Evolutionary conservation across 768 basidiomycete species (phyloP).

Genomic region (Amyloporia xantha): DNA sequence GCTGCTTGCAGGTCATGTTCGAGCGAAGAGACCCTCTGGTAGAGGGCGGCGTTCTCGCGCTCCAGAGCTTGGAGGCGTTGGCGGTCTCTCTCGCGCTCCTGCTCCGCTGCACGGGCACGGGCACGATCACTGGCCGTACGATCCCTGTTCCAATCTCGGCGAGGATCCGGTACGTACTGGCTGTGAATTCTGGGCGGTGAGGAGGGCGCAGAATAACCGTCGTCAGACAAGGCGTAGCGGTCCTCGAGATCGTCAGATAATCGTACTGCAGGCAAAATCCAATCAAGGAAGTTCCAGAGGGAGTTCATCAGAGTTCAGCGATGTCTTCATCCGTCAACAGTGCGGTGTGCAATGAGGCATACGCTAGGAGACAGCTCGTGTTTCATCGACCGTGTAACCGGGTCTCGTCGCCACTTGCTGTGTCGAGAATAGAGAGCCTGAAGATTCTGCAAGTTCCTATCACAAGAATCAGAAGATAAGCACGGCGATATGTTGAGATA

Average conservation of each 20-base stretch:
- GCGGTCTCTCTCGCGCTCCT: constrained; percentile 16
- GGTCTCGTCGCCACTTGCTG: background rate
- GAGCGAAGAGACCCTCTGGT: constrained; percentile 9
- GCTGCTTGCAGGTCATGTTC: constrained; percentile 16
- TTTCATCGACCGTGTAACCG: constrained; percentile 1
- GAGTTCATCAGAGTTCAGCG: constrained; percentile 20
- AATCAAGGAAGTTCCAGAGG: constrained; percentile 24
- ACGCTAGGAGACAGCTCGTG: constrained; percentile 11
- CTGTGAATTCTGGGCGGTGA: constrained; percentile 4
- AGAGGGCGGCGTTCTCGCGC: constrained; percentile 20
- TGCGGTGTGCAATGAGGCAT: constrained; percentile 12
- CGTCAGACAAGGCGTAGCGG: constrained; percentile 13
- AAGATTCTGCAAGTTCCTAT: background rate
- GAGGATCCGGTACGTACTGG: constrained; percentile 1
- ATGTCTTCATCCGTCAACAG: constrained; percentile 11
- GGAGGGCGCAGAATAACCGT: constrained; percentile 11
- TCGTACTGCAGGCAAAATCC: constrained; percentile 24
- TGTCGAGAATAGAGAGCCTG: background rate
- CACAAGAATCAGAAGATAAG: background rate
- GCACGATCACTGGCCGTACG: constrained; percentile 10
- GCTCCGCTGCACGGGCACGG: constrained; percentile 4
- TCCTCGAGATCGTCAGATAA: constrained; percentile 24
- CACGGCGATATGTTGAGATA: background rate
- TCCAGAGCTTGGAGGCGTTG: constrained; percentile 17
- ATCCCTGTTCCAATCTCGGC: constrained; percentile 12